phyloP scores from a whole-genome alignment of 2,329 filamentous ascomycete species.

The Calycina herbarum region DNA sequence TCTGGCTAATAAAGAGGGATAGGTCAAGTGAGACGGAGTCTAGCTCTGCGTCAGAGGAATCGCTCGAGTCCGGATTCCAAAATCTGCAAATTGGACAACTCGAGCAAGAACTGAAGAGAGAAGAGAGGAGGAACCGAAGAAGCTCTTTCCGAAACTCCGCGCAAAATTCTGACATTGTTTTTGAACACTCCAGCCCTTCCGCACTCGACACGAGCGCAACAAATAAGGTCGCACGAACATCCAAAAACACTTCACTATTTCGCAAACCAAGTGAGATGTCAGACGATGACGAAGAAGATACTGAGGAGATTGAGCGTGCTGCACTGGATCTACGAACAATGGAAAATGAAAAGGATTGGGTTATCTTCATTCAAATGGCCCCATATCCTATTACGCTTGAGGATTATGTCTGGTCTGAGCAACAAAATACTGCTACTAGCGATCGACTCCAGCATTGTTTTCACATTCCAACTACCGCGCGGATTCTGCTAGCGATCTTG shows the following conservation, averaged over 20 bases:
- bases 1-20: neutral
- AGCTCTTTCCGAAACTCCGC: neutral
- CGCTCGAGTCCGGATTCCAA: conserved; percentile 1
- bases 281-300: conserved; percentile 13
- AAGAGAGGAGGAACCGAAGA: conserved; percentile 4
- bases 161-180: conserved; percentile 10
- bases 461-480: conserved; percentile 56
- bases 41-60: neutral
- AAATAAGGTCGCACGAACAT: neutral
- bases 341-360: conserved; percentile 22
- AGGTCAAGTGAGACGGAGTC: conserved; percentile 6
- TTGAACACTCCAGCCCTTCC: conserved; percentile 7
- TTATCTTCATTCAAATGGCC: conserved; percentile 52
- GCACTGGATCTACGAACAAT: neutral
- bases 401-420: conserved; percentile 52
- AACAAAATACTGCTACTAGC: conserved; percentile 16
- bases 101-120: conserved; percentile 13
- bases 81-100: conserved; percentile 6
- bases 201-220: neutral
- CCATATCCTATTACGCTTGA: conserved; percentile 62
- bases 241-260: conserved; percentile 6
- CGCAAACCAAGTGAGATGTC: conserved; percentile 18
- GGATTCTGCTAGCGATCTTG: conserved; percentile 58
- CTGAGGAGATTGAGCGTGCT: conserved; percentile 19
- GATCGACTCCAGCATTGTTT: conserved; percentile 56